A percentile compares a stretch with the other conserved stretches of the same genome.
phyloP scores from a whole-genome alignment of 2,329 filamentous ascomycete species.

The Neofusicoccum kwambonambiense region DNA sequence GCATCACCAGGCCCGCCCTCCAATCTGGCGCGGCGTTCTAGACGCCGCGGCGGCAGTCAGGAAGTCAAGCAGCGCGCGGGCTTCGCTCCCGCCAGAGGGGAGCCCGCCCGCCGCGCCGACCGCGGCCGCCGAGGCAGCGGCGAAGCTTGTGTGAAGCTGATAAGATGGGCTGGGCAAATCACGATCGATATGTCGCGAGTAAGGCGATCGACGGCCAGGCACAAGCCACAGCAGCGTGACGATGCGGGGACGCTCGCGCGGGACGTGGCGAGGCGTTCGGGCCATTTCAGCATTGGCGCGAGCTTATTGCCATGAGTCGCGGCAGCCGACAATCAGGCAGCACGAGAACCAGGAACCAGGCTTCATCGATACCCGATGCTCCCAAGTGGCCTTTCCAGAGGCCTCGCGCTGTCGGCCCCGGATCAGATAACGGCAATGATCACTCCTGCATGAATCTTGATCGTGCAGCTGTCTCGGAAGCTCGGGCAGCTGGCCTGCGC shows the following conservation, averaged over 20 bases:
- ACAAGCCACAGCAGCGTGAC: constrained; percentile 16
- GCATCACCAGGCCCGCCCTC: constrained; percentile 7
- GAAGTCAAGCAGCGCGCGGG: not conserved
- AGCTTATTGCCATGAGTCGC: constrained; percentile 19
- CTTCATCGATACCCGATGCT: constrained; percentile 16
- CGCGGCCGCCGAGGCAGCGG: not conserved
- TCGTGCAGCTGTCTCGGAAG: constrained; percentile 14
- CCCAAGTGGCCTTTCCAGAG: not conserved
- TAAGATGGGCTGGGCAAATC: constrained; percentile 4
- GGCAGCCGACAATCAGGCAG: constrained; percentile 9
- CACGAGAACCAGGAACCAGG: constrained; percentile 18
- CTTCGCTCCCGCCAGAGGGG: not conserved
- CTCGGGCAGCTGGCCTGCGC: not conserved
- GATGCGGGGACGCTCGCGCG: constrained; percentile 16
- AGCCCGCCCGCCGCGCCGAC: not conserved
- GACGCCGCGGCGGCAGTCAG: not conserved
- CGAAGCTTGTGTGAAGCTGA: constrained; percentile 1
- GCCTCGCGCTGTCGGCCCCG: not conserved
- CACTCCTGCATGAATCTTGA: constrained; percentile 2
- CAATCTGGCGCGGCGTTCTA: not conserved
- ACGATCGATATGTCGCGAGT: not conserved
- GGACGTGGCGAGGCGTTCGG: constrained; percentile 19
- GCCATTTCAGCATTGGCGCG: constrained; percentile 16
- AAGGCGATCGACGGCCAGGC: constrained; percentile 5
- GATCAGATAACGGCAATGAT: constrained; percentile 5